Conservation (phyloP, 805 yeast species). For the Dipodascopsis uninucleata region DNA sequence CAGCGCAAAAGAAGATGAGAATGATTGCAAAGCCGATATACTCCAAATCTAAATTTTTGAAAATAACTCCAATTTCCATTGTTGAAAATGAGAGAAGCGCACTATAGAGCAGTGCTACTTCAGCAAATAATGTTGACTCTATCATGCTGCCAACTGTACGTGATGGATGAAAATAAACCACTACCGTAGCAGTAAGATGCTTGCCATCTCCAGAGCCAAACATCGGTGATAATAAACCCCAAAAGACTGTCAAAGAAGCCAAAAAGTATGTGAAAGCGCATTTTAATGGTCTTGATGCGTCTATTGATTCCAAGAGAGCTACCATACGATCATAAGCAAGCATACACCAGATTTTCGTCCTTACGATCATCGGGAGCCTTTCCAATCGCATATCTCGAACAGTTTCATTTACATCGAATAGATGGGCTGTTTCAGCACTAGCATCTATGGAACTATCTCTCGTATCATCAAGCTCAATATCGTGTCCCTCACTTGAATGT, state of each 20-base stretch:
- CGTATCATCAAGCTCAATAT: slow-evolving; percentile 1
- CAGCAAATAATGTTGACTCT: slow-evolving; percentile 63
- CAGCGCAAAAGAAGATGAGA: slow-evolving; percentile 47
- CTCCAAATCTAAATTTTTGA: slow-evolving; percentile 44
- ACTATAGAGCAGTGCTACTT: slow-evolving; percentile 51
- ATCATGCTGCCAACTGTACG: slow-evolving; percentile 77
- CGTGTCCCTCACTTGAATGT: neutral
- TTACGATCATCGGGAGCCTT: neutral
- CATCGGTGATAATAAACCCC: slow-evolving; percentile 40
- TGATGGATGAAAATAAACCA: slow-evolving; percentile 81
- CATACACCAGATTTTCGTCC: neutral
- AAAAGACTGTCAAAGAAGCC: slow-evolving; percentile 70
- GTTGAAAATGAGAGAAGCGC: slow-evolving; percentile 51
- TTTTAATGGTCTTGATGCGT: slow-evolving; percentile 40
- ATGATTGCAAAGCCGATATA: slow-evolving; percentile 43
- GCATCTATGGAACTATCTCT: slow-evolving; percentile 2
- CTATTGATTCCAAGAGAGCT: neutral
- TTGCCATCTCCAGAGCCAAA: slow-evolving; percentile 69
- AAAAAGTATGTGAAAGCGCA: slow-evolving; percentile 71
- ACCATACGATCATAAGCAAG: neutral
- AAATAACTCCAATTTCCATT: slow-evolving; percentile 48
- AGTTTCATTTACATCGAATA: neutral
- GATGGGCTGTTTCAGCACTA: slow-evolving; percentile 7
- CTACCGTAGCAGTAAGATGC: slow-evolving; percentile 77
- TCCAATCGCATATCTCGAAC: neutral